Conservation (phyloP, 129 eudicot genomes). For the Artemisia tridentata region DNA sequence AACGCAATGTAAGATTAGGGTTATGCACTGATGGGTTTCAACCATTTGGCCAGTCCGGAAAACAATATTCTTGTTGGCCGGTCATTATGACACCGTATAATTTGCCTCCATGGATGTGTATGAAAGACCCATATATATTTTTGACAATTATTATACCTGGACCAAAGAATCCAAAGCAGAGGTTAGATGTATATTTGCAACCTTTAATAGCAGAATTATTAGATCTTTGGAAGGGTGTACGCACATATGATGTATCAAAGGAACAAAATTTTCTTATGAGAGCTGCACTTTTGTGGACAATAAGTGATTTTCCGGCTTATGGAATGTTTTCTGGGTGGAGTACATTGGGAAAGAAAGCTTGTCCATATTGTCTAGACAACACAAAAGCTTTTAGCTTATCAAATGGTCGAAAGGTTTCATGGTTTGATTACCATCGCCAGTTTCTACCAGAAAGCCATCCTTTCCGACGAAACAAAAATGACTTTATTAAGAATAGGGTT, state of each 20-base stretch:
- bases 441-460: slow-evolving; percentile 6
- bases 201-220: slow-evolving; percentile 22
- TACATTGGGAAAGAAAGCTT: background rate
- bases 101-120: slow-evolving; percentile 14
- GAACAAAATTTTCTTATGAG: background rate
- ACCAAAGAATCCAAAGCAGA: background rate
- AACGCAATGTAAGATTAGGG: background rate
- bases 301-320: background rate
- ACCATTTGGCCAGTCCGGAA: background rate
- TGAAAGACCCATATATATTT: too few species aligned
- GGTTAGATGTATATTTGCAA: slow-evolving; percentile 14
- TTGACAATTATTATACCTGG: too few species aligned
- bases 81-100: slow-evolving; percentile 23
- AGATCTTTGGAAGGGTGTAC: slow-evolving; percentile 10
- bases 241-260: background rate
- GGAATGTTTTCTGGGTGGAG: background rate
- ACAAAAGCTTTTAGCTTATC: background rate
- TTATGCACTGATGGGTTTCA: background rate
- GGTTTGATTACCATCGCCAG: slow-evolving; percentile 27
- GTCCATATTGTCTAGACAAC: background rate
- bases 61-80: slow-evolving; percentile 27
- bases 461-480: background rate
- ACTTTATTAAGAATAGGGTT: background rate
- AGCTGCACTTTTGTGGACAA: background rate
- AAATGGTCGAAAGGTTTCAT: background rate